Percentiles rank a stretch among this genome's conserved stretches.
Conservation (phyloP, 352 stramenopile genomes). For the Detonula confervacea region DNA sequence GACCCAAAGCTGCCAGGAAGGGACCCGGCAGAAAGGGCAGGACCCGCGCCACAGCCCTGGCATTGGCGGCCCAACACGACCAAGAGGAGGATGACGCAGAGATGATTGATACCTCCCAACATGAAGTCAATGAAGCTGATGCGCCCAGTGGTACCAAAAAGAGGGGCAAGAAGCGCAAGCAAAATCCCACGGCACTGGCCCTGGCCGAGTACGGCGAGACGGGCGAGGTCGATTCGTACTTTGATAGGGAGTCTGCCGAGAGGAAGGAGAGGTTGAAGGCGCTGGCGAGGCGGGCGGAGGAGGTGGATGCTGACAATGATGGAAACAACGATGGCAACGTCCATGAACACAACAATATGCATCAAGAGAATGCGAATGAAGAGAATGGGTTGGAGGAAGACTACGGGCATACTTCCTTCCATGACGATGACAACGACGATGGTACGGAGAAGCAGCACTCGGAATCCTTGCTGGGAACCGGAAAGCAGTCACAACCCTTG, state of each 20-base stretch:
- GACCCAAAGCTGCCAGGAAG: background rate
- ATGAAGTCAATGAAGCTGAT: no score
- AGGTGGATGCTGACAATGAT: background rate
- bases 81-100: slow-evolving; percentile 4
- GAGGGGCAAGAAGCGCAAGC: slow-evolving; percentile 4
- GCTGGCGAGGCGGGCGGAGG: background rate
- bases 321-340: background rate
- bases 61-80: no score
- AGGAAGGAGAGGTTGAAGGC: slow-evolving; percentile 2
- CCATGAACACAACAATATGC: background rate
- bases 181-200: slow-evolving; percentile 20
- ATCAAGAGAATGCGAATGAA: background rate
- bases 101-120: no score
- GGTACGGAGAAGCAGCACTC: slow-evolving; percentile 35
- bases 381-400: background rate
- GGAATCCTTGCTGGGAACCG: slow-evolving; percentile 16
- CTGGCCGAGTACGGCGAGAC: slow-evolving; percentile 35
- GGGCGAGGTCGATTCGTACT: slow-evolving; percentile 26
- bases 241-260: slow-evolving; percentile 23
- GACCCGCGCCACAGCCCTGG: no score
- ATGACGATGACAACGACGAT: slow-evolving; percentile 4
- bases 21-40: no score
- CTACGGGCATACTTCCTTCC: background rate
- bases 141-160: no score
- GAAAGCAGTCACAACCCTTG: slow-evolving; percentile 14